Percentiles rank a stretch among this genome's conserved stretches.
Evolutionary conservation across 768 basidiomycete species (phyloP).

Genomic region (Sporobolomyces roseus): DNA sequence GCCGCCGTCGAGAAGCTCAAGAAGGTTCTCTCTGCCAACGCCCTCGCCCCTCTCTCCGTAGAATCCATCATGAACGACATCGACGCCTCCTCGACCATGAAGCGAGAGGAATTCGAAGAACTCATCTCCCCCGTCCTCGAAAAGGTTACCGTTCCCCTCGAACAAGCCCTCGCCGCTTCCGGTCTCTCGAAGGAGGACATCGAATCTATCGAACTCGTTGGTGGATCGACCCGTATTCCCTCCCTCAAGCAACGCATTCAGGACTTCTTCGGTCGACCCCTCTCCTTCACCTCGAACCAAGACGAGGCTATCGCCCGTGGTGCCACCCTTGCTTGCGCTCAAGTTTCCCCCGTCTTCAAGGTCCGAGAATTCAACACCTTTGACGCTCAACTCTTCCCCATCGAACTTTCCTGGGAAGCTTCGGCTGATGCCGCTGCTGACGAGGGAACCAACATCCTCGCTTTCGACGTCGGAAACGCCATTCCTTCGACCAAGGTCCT

Average conservation of each 20-base stretch:
- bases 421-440: slow-evolving; percentile 73
- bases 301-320: slow-evolving; percentile 96
- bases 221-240: slow-evolving; percentile 88
- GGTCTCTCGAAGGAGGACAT: slow-evolving; percentile 78
- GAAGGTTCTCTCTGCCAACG: slow-evolving; percentile 92
- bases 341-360: slow-evolving; percentile 95
- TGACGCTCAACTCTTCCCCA: slow-evolving; percentile 80
- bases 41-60: slow-evolving; percentile 80
- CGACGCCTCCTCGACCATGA: slow-evolving; percentile 80
- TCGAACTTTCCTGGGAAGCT: slow-evolving; percentile 84
- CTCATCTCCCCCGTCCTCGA: slow-evolving; percentile 73
- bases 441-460: slow-evolving; percentile 78
- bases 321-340: slow-evolving; percentile 93
- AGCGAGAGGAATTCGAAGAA: slow-evolving; percentile 73
- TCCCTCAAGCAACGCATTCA: slow-evolving; percentile 84
- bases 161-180: slow-evolving; percentile 73
- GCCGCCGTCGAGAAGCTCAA: slow-evolving; percentile 90
- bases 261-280: slow-evolving; percentile 75
- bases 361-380: slow-evolving; percentile 88
- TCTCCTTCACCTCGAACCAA: slow-evolving; percentile 91
- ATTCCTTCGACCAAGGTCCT: slow-evolving; percentile 93
- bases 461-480: slow-evolving; percentile 78
- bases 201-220: slow-evolving; percentile 85
- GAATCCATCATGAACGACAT: slow-evolving; percentile 96
- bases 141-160: slow-evolving; percentile 68